Base-by-base conservation (phyloP, 495 filamentous ascomycete genomes). In the Xylaria curta region DNA sequence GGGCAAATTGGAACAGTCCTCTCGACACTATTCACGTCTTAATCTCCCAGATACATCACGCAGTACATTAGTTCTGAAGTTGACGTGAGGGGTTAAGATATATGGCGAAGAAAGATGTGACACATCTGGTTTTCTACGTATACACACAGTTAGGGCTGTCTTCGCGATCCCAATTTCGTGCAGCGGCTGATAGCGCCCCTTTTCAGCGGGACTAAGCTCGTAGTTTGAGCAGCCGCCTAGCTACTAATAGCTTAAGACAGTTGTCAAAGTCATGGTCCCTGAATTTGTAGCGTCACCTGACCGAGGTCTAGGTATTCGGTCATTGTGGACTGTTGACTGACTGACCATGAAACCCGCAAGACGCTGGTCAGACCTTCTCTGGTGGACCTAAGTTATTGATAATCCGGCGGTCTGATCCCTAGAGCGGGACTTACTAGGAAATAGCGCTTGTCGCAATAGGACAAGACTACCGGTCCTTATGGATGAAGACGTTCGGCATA, bases 371-470 rank as follows among this genome's bases (percentile, higher is more conserved):
- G 28, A 3, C 28, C 28, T n/a, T n/a, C n/a, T 8, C 36, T 38
- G 8, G 8, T 8, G 0, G 8, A 38, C 36, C 36, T 38, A 38
- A 54, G 13, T 26, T 38, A 54, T 31, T 36, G 21, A 36, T 46
- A 53, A 66, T 38, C 10, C 47, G 49, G 65, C 47, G 49, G 65
- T 67, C 65, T 66, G 31, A 26, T 38, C 28, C 38, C 15, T 28
- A 24, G 47, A 51, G 49, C 65, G 28, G 47, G 49, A 21, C 65
- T 15, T 26, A 4, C 65, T 56, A 67, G 4, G 33, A 7, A 49
- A 67, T 56, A 66, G 44, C 28, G 63, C 46, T 28, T 17, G 63
- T 51, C 21, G 46, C 46, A 31, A 66, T 17, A n/a, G 33, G 33
- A 67, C 15, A 44, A 67, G 33, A 19, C 44, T 54, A 44, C 47